Evolutionary conservation across 805 yeast species (phyloP).

Genomic region (Clavispora fructus): DNA sequence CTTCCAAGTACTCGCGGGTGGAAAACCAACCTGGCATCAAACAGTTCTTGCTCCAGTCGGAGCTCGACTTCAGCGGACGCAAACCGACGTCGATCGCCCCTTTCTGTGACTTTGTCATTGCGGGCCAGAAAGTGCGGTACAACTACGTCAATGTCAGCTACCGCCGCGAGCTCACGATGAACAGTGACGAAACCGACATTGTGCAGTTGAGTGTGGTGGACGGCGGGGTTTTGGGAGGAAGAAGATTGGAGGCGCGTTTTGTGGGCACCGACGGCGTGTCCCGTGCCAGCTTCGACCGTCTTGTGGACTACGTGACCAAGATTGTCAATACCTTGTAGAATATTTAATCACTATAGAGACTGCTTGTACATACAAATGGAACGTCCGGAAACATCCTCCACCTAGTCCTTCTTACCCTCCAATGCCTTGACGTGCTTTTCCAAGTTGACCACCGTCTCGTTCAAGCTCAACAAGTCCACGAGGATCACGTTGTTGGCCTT

Average conservation of each 20-base stretch:
- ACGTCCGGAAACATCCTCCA: not conserved
- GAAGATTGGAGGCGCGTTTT: slow-evolving; percentile 34
- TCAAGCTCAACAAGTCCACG: slow-evolving; percentile 68
- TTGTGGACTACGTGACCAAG: slow-evolving; percentile 19
- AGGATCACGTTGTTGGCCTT: slow-evolving; percentile 66
- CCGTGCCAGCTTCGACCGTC: slow-evolving; percentile 18
- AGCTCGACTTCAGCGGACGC: slow-evolving; percentile 38
- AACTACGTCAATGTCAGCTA: slow-evolving; percentile 39
- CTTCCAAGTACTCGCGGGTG: slow-evolving; percentile 25
- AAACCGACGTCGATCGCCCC: slow-evolving; percentile 33
- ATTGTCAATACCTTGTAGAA: slow-evolving; percentile 15
- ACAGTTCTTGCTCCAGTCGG: slow-evolving; percentile 32
- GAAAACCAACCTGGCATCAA: slow-evolving; percentile 38
- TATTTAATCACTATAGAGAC: not conserved
- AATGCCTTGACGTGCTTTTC: slow-evolving; percentile 64
- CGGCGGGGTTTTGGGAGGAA: slow-evolving; percentile 57
- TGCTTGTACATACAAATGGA: not conserved
- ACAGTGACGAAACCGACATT: slow-evolving; percentile 25
- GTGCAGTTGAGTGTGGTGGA: slow-evolving; percentile 45
- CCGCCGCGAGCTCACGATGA: slow-evolving; percentile 41
- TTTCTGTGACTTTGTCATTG: slow-evolving; percentile 31
- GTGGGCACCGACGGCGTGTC: slow-evolving; percentile 14
- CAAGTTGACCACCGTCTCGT: slow-evolving; percentile 59
- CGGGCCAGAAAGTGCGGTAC: slow-evolving; percentile 38
- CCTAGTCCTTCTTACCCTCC: slow-evolving; percentile 34